Evolutionary conservation across 345 rosid genomes (phyloP).

Genomic region (Brassica juncea): DNA sequence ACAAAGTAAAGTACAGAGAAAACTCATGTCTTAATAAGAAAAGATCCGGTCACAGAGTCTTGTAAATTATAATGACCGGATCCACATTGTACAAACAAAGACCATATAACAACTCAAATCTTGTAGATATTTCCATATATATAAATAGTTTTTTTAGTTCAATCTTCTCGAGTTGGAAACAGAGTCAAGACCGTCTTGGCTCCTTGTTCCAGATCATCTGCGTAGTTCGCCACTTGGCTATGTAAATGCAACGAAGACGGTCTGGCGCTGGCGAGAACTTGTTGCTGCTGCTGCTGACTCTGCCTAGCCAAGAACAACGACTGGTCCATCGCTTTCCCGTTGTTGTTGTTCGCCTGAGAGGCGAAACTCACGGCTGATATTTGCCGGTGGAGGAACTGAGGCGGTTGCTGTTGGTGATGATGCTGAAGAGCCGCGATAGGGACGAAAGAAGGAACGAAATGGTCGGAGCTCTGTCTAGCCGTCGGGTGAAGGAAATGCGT

Average conservation of each 20-base stretch:
- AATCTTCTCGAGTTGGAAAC: slow-evolving; percentile 88
- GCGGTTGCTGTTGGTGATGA: slow-evolving; percentile 58
- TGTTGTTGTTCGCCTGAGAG: slow-evolving; percentile 45
- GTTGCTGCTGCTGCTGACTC: slow-evolving; percentile 45
- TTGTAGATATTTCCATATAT: background rate
- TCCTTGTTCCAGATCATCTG: slow-evolving; percentile 69
- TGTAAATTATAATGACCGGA: slow-evolving; percentile 3
- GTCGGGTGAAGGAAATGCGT: slow-evolving; percentile 79
- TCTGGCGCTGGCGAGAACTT: slow-evolving; percentile 43
- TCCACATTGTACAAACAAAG: slow-evolving; percentile 15
- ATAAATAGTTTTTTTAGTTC: background rate
- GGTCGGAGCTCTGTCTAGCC: slow-evolving; percentile 62
- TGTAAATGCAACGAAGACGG: slow-evolving; percentile 55
- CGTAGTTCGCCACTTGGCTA: slow-evolving; percentile 33
- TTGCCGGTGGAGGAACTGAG: slow-evolving; percentile 63
- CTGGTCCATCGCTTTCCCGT: slow-evolving; percentile 51
- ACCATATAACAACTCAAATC: background rate
- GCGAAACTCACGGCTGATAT: slow-evolving; percentile 53
- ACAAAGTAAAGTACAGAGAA: slow-evolving; percentile 21
- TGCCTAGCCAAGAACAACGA: slow-evolving; percentile 43
- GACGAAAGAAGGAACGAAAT: slow-evolving; percentile 64
- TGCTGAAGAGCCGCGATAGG: slow-evolving; percentile 68
- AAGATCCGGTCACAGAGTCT: slow-evolving; percentile 17
- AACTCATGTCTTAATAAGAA: background rate
- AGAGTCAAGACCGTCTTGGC: slow-evolving; percentile 81